A percentile compares a stretch with the other conserved stretches of the same genome.
Conservation (phyloP, 192 early-diverging fungal genomes). For the Jimgerdemannia flammicorona region DNA sequence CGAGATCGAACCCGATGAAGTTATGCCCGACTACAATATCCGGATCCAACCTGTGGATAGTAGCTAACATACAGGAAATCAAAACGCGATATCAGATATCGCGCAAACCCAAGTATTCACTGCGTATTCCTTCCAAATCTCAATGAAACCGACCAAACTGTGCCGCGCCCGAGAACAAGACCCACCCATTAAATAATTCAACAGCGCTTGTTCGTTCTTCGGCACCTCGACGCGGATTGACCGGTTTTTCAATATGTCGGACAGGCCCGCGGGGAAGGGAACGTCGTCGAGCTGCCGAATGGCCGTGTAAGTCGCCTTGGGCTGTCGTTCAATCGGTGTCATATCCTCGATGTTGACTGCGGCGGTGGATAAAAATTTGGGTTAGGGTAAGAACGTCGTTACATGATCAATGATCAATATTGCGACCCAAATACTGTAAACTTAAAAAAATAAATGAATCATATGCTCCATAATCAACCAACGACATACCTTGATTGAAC, state of each 20-base stretch:
- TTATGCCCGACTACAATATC: constrained; percentile 97
- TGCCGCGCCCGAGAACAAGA: neutral
- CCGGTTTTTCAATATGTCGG: constrained; percentile 43
- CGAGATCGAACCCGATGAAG: constrained; percentile 92
- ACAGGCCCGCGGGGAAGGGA: constrained; percentile 82
- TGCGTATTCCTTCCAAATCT: too few species aligned
- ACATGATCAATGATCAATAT: too few species aligned
- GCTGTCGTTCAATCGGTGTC: constrained; percentile 38
- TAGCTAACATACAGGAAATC: constrained; percentile 34
- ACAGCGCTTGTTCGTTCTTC: constrained; percentile 69
- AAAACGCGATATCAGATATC: too few species aligned
- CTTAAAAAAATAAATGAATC: too few species aligned
- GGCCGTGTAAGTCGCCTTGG: constrained; percentile 54
- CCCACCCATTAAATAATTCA: constrained; percentile 72
- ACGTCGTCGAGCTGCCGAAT: constrained; percentile 70
- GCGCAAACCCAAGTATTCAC: too few species aligned
- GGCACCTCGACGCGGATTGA: constrained; percentile 53
- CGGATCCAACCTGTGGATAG: constrained; percentile 76
- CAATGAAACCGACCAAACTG: too few species aligned
- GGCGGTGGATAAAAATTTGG: neutral
- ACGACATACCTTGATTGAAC: constrained; percentile 63
- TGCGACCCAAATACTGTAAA: too few species aligned
- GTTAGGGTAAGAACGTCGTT: neutral
- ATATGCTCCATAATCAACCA: too few species aligned
- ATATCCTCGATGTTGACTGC: constrained; percentile 54